Evolutionary conservation across 352 stramenopile genomes (phyloP).

Genomic region (Phytophthora tentaculata): DNA sequence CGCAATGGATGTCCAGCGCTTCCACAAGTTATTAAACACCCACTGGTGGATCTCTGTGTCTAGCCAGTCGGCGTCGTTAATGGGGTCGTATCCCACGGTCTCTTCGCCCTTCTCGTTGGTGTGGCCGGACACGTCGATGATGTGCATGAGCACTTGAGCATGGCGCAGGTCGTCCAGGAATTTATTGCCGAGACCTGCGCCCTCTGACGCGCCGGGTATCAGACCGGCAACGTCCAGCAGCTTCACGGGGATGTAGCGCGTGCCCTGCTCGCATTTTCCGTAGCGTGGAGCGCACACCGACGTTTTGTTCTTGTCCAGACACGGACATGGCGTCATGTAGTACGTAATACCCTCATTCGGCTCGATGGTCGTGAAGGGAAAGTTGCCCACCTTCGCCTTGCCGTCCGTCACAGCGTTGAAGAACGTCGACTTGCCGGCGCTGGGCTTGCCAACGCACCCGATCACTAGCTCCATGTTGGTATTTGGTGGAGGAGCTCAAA

Average conservation of each 20-base stretch:
- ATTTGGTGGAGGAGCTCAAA: conserved; percentile 1
- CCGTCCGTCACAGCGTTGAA: conserved; percentile 92
- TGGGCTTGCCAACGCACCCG: conserved; percentile 90
- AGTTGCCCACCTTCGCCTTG: conserved; percentile 89
- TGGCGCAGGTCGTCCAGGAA: conserved; percentile 95
- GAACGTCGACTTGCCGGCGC: conserved; percentile 90
- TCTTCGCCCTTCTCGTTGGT: conserved; percentile 92
- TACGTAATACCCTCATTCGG: conserved; percentile 91
- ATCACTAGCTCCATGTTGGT: conserved; percentile 83
- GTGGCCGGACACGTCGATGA: conserved; percentile 88
- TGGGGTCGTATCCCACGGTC: conserved; percentile 88
- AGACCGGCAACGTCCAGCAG: conserved; percentile 84
- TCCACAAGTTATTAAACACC: conserved; percentile 91
- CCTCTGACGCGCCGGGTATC: conserved; percentile 87
- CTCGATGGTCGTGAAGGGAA: conserved; percentile 91
- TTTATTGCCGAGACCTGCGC: conserved; percentile 98
- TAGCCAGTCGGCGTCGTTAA: conserved; percentile 90
- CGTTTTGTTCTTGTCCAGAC: conserved; percentile 64
- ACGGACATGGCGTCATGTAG: conserved; percentile 88
- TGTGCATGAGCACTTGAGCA: conserved; percentile 90
- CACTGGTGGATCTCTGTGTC: conserved; percentile 88
- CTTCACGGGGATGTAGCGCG: conserved; percentile 85
- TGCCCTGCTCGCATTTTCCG: conserved; percentile 77
- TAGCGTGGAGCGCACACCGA: conserved; percentile 74
- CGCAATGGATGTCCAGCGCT: conserved; percentile 81